Conservation (phyloP, 2,329 filamentous ascomycete species). For the Nemania serpens region DNA sequence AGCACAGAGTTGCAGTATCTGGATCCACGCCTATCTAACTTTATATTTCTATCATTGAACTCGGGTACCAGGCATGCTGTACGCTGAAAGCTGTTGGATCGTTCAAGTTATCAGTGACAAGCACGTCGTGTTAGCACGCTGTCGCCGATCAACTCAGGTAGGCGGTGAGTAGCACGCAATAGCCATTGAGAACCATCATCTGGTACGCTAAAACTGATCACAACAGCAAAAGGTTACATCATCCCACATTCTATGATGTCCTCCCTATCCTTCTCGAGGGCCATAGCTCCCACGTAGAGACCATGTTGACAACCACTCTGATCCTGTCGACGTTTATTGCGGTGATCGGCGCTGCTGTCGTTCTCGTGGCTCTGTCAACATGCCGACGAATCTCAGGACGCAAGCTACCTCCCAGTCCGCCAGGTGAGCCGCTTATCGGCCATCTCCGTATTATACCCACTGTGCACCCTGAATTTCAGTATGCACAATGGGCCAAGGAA, state of each 20-base stretch:
- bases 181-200: neutral
- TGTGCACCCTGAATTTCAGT: slow-evolving; percentile 23
- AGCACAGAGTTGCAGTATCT: too few relatives aligned
- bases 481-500: slow-evolving; percentile 23
- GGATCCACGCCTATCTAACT: too few relatives aligned
- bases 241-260: neutral
- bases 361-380: neutral
- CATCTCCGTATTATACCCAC: slow-evolving; percentile 32
- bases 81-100: too few relatives aligned
- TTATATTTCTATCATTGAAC: too few relatives aligned
- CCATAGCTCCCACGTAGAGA: neutral
- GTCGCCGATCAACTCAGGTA: neutral
- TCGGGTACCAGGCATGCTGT: too few relatives aligned
- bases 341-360: neutral
- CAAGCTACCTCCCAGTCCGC: slow-evolving; percentile 27
- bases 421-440: slow-evolving; percentile 29
- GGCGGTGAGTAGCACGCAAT: neutral
- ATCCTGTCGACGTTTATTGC: neutral
- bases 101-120: neutral
- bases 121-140: neutral
- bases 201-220: neutral
- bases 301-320: neutral
- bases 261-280: neutral
- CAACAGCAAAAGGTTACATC: neutral
- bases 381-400: neutral